A percentile compares a stretch with the other conserved stretches of the same genome.
These are phyloP conservation scores for Yamadazyma jaroonii DNA, from an alignment of 1,139 yeast genomes.

Conservation along the genomic window DNA sequence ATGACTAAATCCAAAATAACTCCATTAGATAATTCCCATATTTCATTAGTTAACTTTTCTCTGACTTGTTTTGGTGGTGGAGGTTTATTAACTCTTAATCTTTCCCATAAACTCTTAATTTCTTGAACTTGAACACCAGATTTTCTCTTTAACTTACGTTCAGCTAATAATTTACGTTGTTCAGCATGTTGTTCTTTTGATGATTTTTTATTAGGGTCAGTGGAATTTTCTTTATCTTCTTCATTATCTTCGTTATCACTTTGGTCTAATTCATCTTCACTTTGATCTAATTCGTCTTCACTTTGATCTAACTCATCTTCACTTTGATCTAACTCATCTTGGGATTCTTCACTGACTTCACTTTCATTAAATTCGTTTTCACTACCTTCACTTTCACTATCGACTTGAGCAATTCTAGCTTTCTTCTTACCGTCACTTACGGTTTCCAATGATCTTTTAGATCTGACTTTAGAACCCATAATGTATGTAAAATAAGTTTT, in stretches of 20 bases:
- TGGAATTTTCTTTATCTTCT: conserved; percentile 14
- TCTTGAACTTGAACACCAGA: conserved; percentile 83
- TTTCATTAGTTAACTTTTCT: conserved; percentile 75
- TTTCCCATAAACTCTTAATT: conserved; percentile 89
- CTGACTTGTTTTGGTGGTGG: conserved; percentile 78
- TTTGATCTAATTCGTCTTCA: conserved; percentile 22
- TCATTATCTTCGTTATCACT: conserved; percentile 17
- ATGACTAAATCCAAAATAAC: conserved; percentile 79
- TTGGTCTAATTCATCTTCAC: conserved; percentile 17
- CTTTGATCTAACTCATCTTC: conserved; percentile 19
- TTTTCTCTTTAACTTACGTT: conserved; percentile 83
- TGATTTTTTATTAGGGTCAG: conserved; percentile 45
- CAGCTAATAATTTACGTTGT: conserved; percentile 73
- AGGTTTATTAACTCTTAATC: conserved; percentile 79
- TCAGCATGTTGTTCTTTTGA: conserved; percentile 77
- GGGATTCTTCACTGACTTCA: conserved; percentile 9
- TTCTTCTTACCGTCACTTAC: conserved; percentile 22
- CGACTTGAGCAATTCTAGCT: conserved; percentile 19
- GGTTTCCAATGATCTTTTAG: conserved; percentile 30
- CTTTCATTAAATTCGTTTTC: conserved; percentile 8
- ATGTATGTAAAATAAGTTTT: conserved; percentile 2
- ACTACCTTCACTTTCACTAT: conserved; percentile 15
- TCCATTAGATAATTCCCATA: conserved; percentile 80
- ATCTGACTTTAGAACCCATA: conserved; percentile 28
- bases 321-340: conserved; percentile 10